Conservation (phyloP, 768 basidiomycete genomes). For the Calocybe cyanea region DNA sequence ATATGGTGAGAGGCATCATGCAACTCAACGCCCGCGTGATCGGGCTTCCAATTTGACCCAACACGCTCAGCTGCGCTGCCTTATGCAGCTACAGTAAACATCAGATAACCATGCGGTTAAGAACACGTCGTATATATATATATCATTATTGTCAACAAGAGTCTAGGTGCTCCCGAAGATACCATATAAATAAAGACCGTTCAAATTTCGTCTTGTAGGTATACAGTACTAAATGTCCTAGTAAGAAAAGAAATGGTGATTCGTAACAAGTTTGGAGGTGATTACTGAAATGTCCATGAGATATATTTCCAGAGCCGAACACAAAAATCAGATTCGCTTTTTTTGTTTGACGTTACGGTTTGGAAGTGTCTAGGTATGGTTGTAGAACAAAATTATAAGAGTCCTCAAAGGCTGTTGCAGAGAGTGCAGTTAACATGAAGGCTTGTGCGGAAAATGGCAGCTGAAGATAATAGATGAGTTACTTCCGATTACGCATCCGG, state of each 20-base stretch:
- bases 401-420: slow-evolving; percentile 62
- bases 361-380: slow-evolving; percentile 24
- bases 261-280: slow-evolving; percentile 26
- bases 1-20: too few relatives aligned
- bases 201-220: slow-evolving; percentile 39
- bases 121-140: too few relatives aligned
- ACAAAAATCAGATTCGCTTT: slow-evolving; percentile 27
- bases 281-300: slow-evolving; percentile 34
- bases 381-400: slow-evolving; percentile 37
- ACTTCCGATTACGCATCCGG: slow-evolving; percentile 5
- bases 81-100: too few relatives aligned
- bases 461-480: slow-evolving; percentile 31
- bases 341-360: slow-evolving; percentile 24
- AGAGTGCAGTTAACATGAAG: slow-evolving; percentile 62
- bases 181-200: slow-evolving; percentile 20
- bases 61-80: too few relatives aligned
- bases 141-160: too few relatives aligned
- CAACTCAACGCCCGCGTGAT: too few relatives aligned
- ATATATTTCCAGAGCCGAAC: slow-evolving; percentile 26
- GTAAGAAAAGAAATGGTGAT: slow-evolving; percentile 34
- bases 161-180: too few relatives aligned
- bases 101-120: too few relatives aligned
- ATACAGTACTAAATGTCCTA: slow-evolving; percentile 45
- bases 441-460: slow-evolving; percentile 55
- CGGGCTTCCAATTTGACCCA: too few relatives aligned